Evolutionary conservation across 371 early-diverging fungal species (phyloP), one percentile per base, ranked within the genome.

Genomic region (Mucor circinelloides): DNA sequence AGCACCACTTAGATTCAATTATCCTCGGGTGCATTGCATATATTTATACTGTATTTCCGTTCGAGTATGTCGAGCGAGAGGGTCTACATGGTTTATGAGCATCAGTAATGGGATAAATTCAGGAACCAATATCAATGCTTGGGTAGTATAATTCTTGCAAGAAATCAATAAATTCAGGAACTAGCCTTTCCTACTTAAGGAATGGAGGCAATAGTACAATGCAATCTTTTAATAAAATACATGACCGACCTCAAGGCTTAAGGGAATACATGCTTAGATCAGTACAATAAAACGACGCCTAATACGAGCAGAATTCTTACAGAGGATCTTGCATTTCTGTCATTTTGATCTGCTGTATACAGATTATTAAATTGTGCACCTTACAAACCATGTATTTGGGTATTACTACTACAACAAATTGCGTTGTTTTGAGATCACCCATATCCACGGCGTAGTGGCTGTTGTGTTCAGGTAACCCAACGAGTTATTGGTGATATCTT

Each of bases 161-260:
- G 13, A 56, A 56, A 7, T 55, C n/a, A 56, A 31, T 31, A 56
- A 56, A 56, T 28, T 19, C 32, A 56, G 32, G 38, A 58, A 36
- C 38, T 25, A 12, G 38, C 10, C 58, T 36, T 58, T 19, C 9
- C 58, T 28, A 36, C 12, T 58, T 58, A 23, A 12, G 58, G 58
- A 58, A 58, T 58, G 23, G 58, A 36, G 19, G 58, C 34, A 58
- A 58, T 31, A 58, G 58, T 36, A 52, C 52, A 52, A 52, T 27
- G 25, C 52, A 25, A 52, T 27, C 13, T 52, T 27, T 30, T 34
- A 19, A 23, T 50, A 34, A 28, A 44, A 10, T 19, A 5, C 19
- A 44, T 44, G 44, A 44, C 44, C 44, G n/a, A 19, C 44, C 7
- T 17, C n/a, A n/a, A 6, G 42, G 44, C 44, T 6, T 19, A n/a